Conservation (phyloP, 2,329 filamentous ascomycete species). For the Monascus ruber region DNA sequence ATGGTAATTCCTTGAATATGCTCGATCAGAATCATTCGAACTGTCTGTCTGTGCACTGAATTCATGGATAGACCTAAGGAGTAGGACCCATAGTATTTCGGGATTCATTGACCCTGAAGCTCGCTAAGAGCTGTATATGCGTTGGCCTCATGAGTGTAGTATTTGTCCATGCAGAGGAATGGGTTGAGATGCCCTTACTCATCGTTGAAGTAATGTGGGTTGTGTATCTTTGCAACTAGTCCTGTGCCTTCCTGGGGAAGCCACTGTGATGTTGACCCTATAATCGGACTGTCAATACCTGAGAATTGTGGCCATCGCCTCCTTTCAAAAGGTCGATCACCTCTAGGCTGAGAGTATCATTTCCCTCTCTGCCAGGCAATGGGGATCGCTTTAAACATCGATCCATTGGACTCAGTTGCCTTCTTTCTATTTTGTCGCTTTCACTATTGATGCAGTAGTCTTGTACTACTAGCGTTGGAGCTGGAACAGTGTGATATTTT, state of each 20-base stretch:
- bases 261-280: conserved; percentile 2
- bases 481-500: conserved; percentile 7
- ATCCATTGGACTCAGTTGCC: conserved; percentile 5
- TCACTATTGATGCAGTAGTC: conserved; percentile 6
- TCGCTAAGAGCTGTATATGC: conserved; percentile 8
- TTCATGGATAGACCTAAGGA: conserved; percentile 8
- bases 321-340: conserved; percentile 7
- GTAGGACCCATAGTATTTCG: conserved; percentile 14
- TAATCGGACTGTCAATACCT: conserved; percentile 9
- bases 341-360: conserved; percentile 7
- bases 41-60: too few relatives aligned
- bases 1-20: conserved; percentile 10
- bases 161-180: conserved; percentile 12
- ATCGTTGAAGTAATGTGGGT: conserved; percentile 14
- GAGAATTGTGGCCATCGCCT: conserved; percentile 9
- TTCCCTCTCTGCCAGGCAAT: conserved; percentile 6
- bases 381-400: conserved; percentile 10
- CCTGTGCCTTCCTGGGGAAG: conserved; percentile 3
- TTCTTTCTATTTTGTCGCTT: conserved; percentile 7
- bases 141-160: conserved; percentile 13
- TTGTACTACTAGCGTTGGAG: conserved; percentile 6
- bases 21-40: conserved; percentile 14
- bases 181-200: conserved; percentile 10
- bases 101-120: conserved; percentile 10
- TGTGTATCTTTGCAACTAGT: conserved; percentile 13